Percentiles rank a stretch among this genome's conserved stretches.
These are phyloP conservation scores for Pseudogymnoascus sp. DNA, from an alignment of 2,329 filamentous ascomycete species.

Conservation along the genomic window DNA sequence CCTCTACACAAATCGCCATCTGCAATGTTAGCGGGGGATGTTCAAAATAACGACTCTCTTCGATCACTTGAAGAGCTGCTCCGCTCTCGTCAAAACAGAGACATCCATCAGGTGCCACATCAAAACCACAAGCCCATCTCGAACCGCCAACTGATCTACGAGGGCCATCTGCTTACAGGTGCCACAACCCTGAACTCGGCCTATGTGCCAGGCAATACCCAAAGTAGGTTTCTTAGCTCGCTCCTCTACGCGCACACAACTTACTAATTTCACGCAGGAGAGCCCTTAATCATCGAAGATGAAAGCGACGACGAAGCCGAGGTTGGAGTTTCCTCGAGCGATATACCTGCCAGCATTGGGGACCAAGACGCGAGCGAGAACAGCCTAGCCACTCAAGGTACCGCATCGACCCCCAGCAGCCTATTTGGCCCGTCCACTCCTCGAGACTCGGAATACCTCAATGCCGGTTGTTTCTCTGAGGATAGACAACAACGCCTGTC, in stretches of 20 bases:
- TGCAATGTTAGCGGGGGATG: neutral
- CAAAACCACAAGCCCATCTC: neutral
- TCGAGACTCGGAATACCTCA: no score
- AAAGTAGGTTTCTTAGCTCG: conserved; percentile 4
- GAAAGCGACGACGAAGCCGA: conserved; percentile 15
- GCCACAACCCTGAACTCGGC: neutral
- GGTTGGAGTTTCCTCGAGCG: conserved; percentile 11
- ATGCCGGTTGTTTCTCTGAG: no score
- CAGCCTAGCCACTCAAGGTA: neutral
- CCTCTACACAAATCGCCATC: neutral
- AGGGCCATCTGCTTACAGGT: neutral
- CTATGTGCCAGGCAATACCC: neutral
- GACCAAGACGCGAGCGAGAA: neutral
- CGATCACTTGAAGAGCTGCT: neutral
- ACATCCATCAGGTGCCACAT: neutral
- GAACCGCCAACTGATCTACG: neutral
- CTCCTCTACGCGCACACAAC: neutral
- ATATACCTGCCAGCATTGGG: neutral
- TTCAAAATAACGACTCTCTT: neutral
- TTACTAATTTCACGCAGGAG: neutral
- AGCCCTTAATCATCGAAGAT: neutral
- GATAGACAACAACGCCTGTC: neutral
- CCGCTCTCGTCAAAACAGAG: neutral
- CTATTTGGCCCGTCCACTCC: no score
- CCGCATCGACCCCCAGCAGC: neutral